These are phyloP conservation scores for Quercus phellos DNA, from an alignment of 331 rosid genomes.

Conservation along the genomic window DNA sequence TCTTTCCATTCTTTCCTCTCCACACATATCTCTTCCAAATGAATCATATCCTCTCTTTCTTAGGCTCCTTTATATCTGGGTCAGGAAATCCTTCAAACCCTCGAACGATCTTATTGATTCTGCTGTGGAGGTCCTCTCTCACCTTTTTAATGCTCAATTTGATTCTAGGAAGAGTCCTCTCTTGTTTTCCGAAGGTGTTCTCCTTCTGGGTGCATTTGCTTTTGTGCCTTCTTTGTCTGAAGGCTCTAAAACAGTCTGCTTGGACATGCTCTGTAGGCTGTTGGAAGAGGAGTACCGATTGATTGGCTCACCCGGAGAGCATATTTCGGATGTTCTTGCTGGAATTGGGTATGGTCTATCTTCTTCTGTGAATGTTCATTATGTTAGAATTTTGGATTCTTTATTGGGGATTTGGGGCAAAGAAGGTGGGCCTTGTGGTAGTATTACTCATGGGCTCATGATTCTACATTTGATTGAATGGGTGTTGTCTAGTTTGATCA, in stretches of 20 bases:
- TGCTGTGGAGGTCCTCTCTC: conserved; percentile 33
- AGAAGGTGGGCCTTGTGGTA: conserved; percentile 46
- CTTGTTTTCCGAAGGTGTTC: conserved; percentile 45
- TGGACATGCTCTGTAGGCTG: conserved; percentile 44
- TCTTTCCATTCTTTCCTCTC: conserved; percentile 52
- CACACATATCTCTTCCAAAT: conserved; percentile 36
- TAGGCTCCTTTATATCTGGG: conserved; percentile 72
- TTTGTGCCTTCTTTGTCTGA: conserved; percentile 44
- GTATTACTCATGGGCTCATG: conserved; percentile 59
- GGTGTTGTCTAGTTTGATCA: conserved; percentile 54
- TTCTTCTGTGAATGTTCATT: conserved; percentile 46
- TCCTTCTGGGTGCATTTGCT: conserved; percentile 65
- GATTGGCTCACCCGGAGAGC: conserved; percentile 32
- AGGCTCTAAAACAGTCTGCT: conserved; percentile 41
- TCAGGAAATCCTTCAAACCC: conserved; percentile 64
- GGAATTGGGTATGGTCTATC: conserved; percentile 85
- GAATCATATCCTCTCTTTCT: conserved; percentile 51
- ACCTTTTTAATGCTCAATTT: conserved; percentile 26
- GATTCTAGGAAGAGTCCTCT: conserved; percentile 28
- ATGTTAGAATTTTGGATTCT: conserved; percentile 41
- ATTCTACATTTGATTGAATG: conserved; percentile 73
- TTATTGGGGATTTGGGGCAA: conserved; percentile 64
- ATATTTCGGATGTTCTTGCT: conserved; percentile 66
- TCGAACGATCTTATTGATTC: conserved; percentile 41
- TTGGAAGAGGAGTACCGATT: conserved; percentile 35